Conservation (phyloP, 306 rosid genomes). For the Acacia crassicarpa region DNA sequence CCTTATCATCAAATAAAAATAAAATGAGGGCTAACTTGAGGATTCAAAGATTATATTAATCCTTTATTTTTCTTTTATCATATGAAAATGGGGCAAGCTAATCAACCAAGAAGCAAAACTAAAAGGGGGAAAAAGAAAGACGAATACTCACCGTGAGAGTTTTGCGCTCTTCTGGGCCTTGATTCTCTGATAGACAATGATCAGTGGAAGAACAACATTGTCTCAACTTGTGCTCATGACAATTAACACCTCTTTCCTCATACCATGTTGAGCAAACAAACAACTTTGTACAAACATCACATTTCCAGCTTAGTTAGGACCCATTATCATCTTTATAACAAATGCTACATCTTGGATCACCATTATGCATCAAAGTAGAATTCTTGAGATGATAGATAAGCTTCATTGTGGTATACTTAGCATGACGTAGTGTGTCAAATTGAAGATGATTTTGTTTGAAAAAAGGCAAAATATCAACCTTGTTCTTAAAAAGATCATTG, state of each 20-base stretch:
- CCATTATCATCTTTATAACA: constrained; percentile 29
- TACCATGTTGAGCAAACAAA: constrained; percentile 41
- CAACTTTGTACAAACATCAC: constrained; percentile 43
- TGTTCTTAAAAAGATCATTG: constrained; percentile 40
- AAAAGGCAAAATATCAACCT: constrained; percentile 46
- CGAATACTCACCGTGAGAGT: no score
- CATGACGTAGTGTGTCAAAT: constrained; percentile 62
- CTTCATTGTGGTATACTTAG: constrained; percentile 70
- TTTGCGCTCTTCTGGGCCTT: no score
- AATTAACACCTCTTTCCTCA: constrained; percentile 36
- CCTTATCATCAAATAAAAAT: no score
- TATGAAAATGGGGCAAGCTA: no score
- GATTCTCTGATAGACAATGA: neutral
- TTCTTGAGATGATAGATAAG: constrained; percentile 44
- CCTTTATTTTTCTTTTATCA: no score
- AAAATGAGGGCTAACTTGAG: neutral
- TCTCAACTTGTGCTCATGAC: constrained; percentile 50
- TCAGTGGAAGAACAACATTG: constrained; percentile 13
- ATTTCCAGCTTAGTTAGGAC: constrained; percentile 40
- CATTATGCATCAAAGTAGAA: constrained; percentile 2
- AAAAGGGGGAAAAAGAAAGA: no score
- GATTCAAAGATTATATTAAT: neutral
- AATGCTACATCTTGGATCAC: constrained; percentile 36
- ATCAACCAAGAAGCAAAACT: no score
- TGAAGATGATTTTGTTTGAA: constrained; percentile 52